phyloP scores from a whole-genome alignment of 2,329 filamentous ascomycete species.

The Fusarium tricinctum region DNA sequence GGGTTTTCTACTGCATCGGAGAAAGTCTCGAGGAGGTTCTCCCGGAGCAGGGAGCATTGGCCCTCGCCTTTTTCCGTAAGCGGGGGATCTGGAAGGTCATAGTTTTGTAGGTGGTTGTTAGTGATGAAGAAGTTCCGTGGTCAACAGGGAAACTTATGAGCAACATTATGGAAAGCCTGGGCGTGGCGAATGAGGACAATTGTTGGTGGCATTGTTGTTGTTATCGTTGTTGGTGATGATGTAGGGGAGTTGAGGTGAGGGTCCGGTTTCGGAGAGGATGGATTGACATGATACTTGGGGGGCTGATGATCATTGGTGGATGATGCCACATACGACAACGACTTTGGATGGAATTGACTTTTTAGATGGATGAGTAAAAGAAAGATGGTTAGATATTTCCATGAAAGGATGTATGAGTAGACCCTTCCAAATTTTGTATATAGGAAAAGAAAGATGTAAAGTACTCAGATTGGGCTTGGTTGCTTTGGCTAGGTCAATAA shows the following conservation, averaged over 20 bases:
- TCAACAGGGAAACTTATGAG: conserved; percentile 59
- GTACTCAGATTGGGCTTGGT: too few relatives aligned
- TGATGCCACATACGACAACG: neutral
- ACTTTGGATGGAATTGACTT: neutral
- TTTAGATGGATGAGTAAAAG: neutral
- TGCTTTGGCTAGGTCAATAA: too few relatives aligned
- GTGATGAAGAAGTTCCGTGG: neutral
- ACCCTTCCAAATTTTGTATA: too few relatives aligned
- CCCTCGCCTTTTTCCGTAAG: conserved; percentile 64
- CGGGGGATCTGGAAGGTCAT: conserved; percentile 63
- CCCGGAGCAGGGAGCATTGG: conserved; percentile 63
- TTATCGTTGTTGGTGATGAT: conserved; percentile 6
- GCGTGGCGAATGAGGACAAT: conserved; percentile 92
- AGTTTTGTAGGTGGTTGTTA: conserved; percentile 58
- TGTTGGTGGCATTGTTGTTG: conserved; percentile 63
- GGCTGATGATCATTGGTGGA: neutral
- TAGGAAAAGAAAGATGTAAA: too few relatives aligned
- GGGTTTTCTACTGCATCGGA: conserved; percentile 52
- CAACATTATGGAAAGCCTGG: conserved; percentile 73
- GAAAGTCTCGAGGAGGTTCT: conserved; percentile 57
- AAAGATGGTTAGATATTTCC: too few relatives aligned
- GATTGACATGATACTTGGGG: neutral
- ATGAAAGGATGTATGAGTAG: too few relatives aligned
- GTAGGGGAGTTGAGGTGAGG: conserved; percentile 10
- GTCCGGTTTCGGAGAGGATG: neutral